Evolutionary conservation across 768 basidiomycete species (phyloP).

Genomic region (Auricularia sp.): DNA sequence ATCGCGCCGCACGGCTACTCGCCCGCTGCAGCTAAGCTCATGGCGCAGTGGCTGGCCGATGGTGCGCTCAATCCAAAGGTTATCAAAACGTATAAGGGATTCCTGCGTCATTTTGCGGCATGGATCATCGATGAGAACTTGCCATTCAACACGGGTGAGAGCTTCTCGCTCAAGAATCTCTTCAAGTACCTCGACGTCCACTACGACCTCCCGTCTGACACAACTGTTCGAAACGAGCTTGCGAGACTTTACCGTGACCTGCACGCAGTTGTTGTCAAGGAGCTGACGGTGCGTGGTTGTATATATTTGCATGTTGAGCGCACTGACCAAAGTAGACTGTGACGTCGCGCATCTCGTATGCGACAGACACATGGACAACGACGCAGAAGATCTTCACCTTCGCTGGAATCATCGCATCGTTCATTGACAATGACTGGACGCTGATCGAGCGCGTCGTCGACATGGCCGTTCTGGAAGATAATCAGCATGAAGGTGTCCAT

Average conservation of each 20-base stretch:
- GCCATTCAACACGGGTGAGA: conserved; percentile 18
- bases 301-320: not conserved
- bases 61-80: not conserved
- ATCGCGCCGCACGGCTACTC: not conserved
- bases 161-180: conserved; percentile 9
- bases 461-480: conserved; percentile 10
- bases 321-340: conserved; percentile 1
- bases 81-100: not conserved
- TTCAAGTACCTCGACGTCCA: conserved; percentile 13
- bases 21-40: conserved; percentile 8
- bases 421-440: conserved; percentile 15
- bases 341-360: conserved; percentile 11
- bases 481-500: conserved; percentile 21
- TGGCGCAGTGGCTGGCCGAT: conserved; percentile 11
- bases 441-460: conserved; percentile 12
- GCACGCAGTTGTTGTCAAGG: conserved; percentile 13
- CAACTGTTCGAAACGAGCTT: conserved; percentile 18
- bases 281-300: conserved; percentile 11
- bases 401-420: conserved; percentile 12
- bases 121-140: conserved; percentile 13
- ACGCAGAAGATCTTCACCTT: conserved; percentile 15
- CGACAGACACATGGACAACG: conserved; percentile 13
- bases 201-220: conserved; percentile 17
- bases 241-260: conserved; percentile 13
- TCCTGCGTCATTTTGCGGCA: not conserved